phyloP scores from a whole-genome alignment of 306 rosid genomes.

The Vachellia pachyceras region DNA sequence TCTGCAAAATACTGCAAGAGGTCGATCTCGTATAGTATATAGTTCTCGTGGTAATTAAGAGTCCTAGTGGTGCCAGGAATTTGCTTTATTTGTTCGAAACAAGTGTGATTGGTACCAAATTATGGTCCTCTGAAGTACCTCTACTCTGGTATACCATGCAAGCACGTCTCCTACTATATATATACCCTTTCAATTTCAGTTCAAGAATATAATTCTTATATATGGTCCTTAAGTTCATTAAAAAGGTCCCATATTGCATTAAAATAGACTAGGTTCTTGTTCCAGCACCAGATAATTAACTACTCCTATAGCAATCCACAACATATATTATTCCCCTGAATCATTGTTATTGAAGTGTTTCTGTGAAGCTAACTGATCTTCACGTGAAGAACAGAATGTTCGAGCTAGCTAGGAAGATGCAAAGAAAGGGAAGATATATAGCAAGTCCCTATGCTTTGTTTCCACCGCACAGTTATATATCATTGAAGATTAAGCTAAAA shows the following conservation, averaged over 20 bases:
- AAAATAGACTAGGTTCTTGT: background rate
- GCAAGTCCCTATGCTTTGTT: background rate
- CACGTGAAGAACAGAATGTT: background rate
- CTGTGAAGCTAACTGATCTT: background rate
- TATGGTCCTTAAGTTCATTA: background rate
- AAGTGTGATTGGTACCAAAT: background rate
- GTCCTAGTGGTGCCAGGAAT: background rate
- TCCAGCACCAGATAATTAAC: background rate
- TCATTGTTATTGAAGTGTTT: constrained; percentile 5
- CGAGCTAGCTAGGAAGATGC: background rate
- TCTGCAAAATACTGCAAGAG: no score
- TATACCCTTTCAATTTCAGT: constrained; percentile 3
- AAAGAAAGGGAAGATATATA: background rate
- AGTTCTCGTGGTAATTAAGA: background rate
- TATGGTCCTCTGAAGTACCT: background rate
- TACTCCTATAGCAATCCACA: background rate
- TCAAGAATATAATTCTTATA: constrained; percentile 1
- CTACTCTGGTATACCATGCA: background rate
- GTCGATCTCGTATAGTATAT: no score
- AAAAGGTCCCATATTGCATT: background rate
- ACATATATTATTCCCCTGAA: constrained; percentile 1
- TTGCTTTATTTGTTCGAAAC: background rate
- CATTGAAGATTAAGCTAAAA: background rate
- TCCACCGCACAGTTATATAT: background rate
- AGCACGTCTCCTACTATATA: background rate